Evolutionary conservation across 2,329 filamentous ascomycete species (phyloP).

Genomic region (Pseudogymnoascus verrucosus): DNA sequence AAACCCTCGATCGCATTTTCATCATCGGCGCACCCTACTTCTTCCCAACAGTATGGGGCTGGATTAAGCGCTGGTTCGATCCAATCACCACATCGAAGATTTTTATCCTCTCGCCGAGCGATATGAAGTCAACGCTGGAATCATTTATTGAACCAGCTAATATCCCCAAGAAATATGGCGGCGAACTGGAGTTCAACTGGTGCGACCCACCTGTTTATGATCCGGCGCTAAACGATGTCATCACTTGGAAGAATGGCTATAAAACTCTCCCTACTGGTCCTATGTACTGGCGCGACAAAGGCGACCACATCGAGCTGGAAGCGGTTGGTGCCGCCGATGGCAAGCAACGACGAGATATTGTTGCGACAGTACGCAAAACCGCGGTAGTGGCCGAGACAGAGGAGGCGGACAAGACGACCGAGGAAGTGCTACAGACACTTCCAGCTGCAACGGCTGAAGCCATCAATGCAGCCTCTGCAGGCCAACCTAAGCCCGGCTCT

Average conservation of each 20-base stretch:
- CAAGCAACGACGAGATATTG: slow-evolving; percentile 36
- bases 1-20: slow-evolving; percentile 80
- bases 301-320: slow-evolving; percentile 33
- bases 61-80: slow-evolving; percentile 94
- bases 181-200: slow-evolving; percentile 74
- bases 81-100: slow-evolving; percentile 94
- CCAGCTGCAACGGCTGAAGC: neutral
- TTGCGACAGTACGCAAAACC: slow-evolving; percentile 44
- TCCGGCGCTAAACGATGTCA: slow-evolving; percentile 41
- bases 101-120: slow-evolving; percentile 69
- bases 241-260: slow-evolving; percentile 45
- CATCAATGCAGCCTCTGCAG: neutral
- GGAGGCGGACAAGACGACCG: neutral
- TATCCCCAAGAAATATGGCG: slow-evolving; percentile 86
- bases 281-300: slow-evolving; percentile 46
- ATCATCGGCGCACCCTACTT: slow-evolving; percentile 78
- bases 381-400: neutral
- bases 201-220: slow-evolving; percentile 71
- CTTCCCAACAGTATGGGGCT: slow-evolving; percentile 90
- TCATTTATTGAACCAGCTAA: slow-evolving; percentile 74
- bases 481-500: neutral
- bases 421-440: neutral
- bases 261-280: slow-evolving; percentile 49
- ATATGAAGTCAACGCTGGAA: slow-evolving; percentile 69
- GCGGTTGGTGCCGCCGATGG: slow-evolving; percentile 45